These are phyloP conservation scores for Lanmaoa rubissima DNA, from an alignment of 768 basidiomycete genomes.

Conservation along the genomic window DNA sequence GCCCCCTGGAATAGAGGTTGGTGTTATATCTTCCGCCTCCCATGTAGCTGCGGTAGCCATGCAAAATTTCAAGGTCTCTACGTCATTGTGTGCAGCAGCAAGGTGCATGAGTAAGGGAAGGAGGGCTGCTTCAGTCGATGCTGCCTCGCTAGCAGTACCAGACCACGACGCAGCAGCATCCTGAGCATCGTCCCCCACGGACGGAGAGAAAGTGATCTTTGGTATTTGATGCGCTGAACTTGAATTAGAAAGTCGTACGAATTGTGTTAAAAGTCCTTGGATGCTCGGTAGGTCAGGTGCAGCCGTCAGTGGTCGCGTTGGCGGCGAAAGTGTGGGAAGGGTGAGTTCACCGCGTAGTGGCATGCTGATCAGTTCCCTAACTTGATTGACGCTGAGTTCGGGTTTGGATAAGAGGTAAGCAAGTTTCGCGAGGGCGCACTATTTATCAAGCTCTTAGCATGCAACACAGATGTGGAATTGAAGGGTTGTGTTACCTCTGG, in stretches of 20 bases:
- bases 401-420: conserved; percentile 87
- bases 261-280: conserved; percentile 62
- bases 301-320: conserved; percentile 38
- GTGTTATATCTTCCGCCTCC: conserved; percentile 21
- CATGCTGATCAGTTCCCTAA: conserved; percentile 70
- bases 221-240: conserved; percentile 38
- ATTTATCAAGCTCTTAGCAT: conserved; percentile 1
- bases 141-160: conserved; percentile 74
- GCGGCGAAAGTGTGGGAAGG: conserved; percentile 42
- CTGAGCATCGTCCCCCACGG: conserved; percentile 39
- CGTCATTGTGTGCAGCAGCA: conserved; percentile 70
- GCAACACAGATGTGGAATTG: background rate
- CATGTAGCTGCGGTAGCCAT: conserved; percentile 33
- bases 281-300: conserved; percentile 58
- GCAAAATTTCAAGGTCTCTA: conserved; percentile 61
- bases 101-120: conserved; percentile 79
- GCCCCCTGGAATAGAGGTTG: conserved; percentile 52
- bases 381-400: conserved; percentile 62
- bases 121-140: conserved; percentile 64
- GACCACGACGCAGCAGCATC: conserved; percentile 65
- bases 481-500: conserved; percentile 63
- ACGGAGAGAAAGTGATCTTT: conserved; percentile 34
- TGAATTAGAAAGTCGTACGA: conserved; percentile 61
- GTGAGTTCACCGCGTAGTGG: conserved; percentile 91
- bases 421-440: conserved; percentile 91